These are phyloP conservation scores for Aspergillus brunneoviolaceus DNA, from an alignment of 2,329 filamentous ascomycete genomes.

Conservation along the genomic window DNA sequence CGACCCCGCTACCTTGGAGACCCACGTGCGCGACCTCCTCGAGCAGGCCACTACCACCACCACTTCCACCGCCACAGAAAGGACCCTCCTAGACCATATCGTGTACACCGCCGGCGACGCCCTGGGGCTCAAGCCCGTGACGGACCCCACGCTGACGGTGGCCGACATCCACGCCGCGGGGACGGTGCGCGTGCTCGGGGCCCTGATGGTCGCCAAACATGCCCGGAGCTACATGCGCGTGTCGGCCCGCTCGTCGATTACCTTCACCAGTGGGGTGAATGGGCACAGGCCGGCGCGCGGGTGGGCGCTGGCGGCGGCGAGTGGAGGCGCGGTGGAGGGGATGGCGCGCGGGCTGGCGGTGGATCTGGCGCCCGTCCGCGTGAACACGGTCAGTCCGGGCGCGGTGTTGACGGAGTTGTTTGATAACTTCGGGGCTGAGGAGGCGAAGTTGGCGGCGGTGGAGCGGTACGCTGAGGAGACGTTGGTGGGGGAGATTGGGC, in stretches of 20 bases:
- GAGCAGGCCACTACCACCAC: too few relatives aligned
- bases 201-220: slow-evolving; percentile 42
- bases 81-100: slow-evolving; percentile 47
- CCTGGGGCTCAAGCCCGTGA: slow-evolving; percentile 21
- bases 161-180: slow-evolving; percentile 19
- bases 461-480: slow-evolving; percentile 19
- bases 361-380: slow-evolving; percentile 43
- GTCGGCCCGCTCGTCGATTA: slow-evolving; percentile 33
- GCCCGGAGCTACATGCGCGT: slow-evolving; percentile 35
- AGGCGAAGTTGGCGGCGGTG: slow-evolving; percentile 11
- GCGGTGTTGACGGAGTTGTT: background rate
- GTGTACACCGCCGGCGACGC: slow-evolving; percentile 52
- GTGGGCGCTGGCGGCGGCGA: slow-evolving; percentile 31
- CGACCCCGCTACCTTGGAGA: too few relatives aligned
- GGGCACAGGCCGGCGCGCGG: slow-evolving; percentile 34
- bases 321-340: slow-evolving; percentile 30
- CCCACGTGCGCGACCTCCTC: too few relatives aligned
- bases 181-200: slow-evolving; percentile 35
- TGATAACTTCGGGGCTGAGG: too few relatives aligned
- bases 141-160: slow-evolving; percentile 22
- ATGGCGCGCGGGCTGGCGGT: slow-evolving; percentile 39
- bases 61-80: too few relatives aligned
- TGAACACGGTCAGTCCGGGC: slow-evolving; percentile 44
- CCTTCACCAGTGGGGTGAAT: slow-evolving; percentile 42
- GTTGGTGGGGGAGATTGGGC: slow-evolving; percentile 28